phyloP scores from a whole-genome alignment of 2,329 filamentous ascomycete genomes.

The Fusarium guadeloupense region DNA sequence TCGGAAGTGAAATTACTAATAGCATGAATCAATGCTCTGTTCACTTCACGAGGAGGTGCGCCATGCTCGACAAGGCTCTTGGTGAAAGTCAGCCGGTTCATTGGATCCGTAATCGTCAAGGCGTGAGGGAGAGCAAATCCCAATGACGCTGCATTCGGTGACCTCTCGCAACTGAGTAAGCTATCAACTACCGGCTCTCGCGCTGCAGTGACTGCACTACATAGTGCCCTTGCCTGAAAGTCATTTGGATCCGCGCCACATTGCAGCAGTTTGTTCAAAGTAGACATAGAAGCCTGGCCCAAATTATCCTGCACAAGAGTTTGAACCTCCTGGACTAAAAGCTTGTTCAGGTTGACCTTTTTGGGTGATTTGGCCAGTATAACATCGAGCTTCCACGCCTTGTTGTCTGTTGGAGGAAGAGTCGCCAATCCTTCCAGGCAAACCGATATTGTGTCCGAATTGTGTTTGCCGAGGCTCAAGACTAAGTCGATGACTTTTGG shows the following conservation, averaged over 20 bases:
- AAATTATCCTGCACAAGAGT: constrained; percentile 51
- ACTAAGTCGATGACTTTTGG: constrained; percentile 59
- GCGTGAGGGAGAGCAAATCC: constrained; percentile 62
- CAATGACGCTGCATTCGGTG: constrained; percentile 55
- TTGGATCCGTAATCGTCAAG: constrained; percentile 59
- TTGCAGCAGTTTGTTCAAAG: constrained; percentile 58
- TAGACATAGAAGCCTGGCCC: constrained; percentile 53
- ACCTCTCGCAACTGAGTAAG: constrained; percentile 52
- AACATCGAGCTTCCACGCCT: constrained; percentile 59
- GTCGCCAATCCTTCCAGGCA: constrained; percentile 56
- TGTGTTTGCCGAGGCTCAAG: constrained; percentile 57
- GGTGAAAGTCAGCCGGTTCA: constrained; percentile 61
- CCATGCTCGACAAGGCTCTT: constrained; percentile 61
- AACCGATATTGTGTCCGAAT: constrained; percentile 52
- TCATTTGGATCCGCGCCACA: constrained; percentile 65
- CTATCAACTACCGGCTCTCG: constrained; percentile 58
- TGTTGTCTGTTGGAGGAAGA: constrained; percentile 55
- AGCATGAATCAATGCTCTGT: constrained; percentile 61
- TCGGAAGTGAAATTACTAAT: constrained; percentile 60
- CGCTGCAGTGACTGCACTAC: constrained; percentile 59
- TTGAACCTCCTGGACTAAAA: constrained; percentile 63
- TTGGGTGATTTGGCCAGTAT: constrained; percentile 56
- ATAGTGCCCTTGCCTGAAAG: constrained; percentile 60
- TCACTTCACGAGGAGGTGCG: constrained; percentile 58
- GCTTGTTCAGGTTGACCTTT: constrained; percentile 54